phyloP scores from a whole-genome alignment of 768 basidiomycete species.

The Boletellus emodensis region DNA sequence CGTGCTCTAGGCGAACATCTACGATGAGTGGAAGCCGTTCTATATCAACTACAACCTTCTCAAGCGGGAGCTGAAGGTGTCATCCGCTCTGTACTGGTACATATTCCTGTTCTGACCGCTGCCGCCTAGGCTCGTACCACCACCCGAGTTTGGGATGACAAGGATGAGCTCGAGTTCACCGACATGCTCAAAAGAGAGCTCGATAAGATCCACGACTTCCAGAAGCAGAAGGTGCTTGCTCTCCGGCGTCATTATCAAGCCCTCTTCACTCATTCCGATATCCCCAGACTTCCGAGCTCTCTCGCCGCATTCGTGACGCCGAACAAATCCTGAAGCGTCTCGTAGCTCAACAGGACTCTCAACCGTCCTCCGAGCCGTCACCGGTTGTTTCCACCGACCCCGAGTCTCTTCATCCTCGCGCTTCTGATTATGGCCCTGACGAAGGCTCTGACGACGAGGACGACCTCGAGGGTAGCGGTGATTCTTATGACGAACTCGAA shows the following conservation, averaged over 20 bases:
- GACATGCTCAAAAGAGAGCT: slow-evolving; percentile 77
- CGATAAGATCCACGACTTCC: slow-evolving; percentile 93
- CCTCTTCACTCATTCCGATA: not conserved
- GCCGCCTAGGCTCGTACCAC: slow-evolving; percentile 46
- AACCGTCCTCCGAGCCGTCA: slow-evolving; percentile 22
- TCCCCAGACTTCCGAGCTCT: slow-evolving; percentile 71
- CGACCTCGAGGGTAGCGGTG: slow-evolving; percentile 41
- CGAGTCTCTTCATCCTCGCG: slow-evolving; percentile 51
- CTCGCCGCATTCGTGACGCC: slow-evolving; percentile 75
- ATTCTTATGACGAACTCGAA: slow-evolving; percentile 73
- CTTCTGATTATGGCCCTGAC: slow-evolving; percentile 48
- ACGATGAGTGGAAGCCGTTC: slow-evolving; percentile 85
- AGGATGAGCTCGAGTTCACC: slow-evolving; percentile 82
- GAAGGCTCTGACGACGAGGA: slow-evolving; percentile 65
- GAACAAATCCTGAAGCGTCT: slow-evolving; percentile 78
- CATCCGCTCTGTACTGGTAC: not conserved
- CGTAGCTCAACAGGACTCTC: slow-evolving; percentile 51
- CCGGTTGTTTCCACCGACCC: slow-evolving; percentile 38
- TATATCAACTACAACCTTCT: slow-evolving; percentile 88
- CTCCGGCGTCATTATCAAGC: not conserved
- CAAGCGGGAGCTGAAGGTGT: slow-evolving; percentile 86
- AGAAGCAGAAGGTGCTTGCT: slow-evolving; percentile 70
- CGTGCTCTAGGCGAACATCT: slow-evolving; percentile 63
- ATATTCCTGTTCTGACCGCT: not conserved
- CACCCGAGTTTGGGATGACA: slow-evolving; percentile 60